phyloP scores from a whole-genome alignment of 768 basidiomycete species.

The Leccinum disarticulatum region DNA sequence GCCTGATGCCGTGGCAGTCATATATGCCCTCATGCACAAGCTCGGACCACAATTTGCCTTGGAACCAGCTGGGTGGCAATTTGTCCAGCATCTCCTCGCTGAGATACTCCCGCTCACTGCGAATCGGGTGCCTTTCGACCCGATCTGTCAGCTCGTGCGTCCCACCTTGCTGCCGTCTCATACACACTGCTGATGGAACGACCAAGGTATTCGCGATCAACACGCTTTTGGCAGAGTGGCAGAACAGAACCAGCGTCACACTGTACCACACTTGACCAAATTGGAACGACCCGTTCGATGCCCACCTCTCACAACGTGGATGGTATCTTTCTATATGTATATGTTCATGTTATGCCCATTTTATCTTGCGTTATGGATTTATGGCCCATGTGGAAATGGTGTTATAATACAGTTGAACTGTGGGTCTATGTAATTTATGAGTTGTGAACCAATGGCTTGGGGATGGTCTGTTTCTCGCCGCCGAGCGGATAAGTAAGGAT shows the following conservation, averaged over 20 bases:
- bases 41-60: slow-evolving; percentile 20
- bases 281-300: not conserved
- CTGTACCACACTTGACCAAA: slow-evolving; percentile 7
- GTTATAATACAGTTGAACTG: slow-evolving; percentile 27
- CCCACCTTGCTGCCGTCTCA: not conserved
- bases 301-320: slow-evolving; percentile 6
- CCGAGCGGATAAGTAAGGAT: slow-evolving; percentile 13
- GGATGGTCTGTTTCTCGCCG: slow-evolving; percentile 6
- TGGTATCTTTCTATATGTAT: not conserved
- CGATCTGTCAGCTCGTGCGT: slow-evolving; percentile 21
- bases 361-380: slow-evolving; percentile 12
- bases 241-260: not conserved
- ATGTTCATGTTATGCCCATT: slow-evolving; percentile 5
- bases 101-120: slow-evolving; percentile 7
- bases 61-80: slow-evolving; percentile 10
- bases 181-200: slow-evolving; percentile 2
- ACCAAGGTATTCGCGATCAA: slow-evolving; percentile 17
- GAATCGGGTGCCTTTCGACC: slow-evolving; percentile 3
- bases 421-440: slow-evolving; percentile 18
- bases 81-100: slow-evolving; percentile 14
- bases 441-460: slow-evolving; percentile 6
- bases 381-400: slow-evolving; percentile 9
- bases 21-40: slow-evolving; percentile 15
- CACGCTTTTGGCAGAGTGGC: slow-evolving; percentile 10
- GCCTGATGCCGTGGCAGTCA: slow-evolving; percentile 18